Percentiles rank a stretch among this genome's conserved stretches.
phyloP scores from a whole-genome alignment of 352 stramenopile genomes.

The Pythium grandisporangium region DNA sequence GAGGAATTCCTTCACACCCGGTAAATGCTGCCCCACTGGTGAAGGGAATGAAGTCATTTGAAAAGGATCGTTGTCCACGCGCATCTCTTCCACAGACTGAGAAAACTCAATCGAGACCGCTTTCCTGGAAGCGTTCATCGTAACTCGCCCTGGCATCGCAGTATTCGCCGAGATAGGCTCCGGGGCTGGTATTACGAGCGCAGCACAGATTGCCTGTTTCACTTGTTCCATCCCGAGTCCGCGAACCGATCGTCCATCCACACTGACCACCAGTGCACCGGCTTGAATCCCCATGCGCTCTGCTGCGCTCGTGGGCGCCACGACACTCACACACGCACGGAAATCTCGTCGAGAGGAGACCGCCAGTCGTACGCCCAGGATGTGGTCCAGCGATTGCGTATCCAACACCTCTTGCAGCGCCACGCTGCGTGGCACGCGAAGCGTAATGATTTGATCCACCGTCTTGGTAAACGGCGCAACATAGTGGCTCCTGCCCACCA shows the following conservation, averaged over 20 bases:
- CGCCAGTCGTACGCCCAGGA: constrained; percentile 48
- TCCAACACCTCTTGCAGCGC: constrained; percentile 13
- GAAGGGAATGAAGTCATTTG: constrained; percentile 68
- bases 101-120: constrained; percentile 23
- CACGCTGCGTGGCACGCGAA: constrained; percentile 25
- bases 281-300: constrained; percentile 35
- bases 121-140: neutral
- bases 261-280: constrained; percentile 41
- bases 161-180: neutral
- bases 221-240: constrained; percentile 42
- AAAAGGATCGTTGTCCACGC: constrained; percentile 57
- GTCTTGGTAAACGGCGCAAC: too few species aligned
- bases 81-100: constrained; percentile 54
- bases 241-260: constrained; percentile 47
- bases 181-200: too few species aligned
- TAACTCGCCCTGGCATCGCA: neutral
- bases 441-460: constrained; percentile 35
- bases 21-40: constrained; percentile 21
- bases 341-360: constrained; percentile 50
- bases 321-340: constrained; percentile 57
- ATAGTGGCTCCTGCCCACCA: too few species aligned
- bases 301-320: constrained; percentile 36
- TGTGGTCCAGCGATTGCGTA: constrained; percentile 23
- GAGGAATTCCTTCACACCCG: constrained; percentile 3
- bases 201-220: constrained; percentile 23